Evolutionary conservation across 2,329 filamentous ascomycete genomes (phyloP).

Genomic region (Chalaropsis ovoidea): DNA sequence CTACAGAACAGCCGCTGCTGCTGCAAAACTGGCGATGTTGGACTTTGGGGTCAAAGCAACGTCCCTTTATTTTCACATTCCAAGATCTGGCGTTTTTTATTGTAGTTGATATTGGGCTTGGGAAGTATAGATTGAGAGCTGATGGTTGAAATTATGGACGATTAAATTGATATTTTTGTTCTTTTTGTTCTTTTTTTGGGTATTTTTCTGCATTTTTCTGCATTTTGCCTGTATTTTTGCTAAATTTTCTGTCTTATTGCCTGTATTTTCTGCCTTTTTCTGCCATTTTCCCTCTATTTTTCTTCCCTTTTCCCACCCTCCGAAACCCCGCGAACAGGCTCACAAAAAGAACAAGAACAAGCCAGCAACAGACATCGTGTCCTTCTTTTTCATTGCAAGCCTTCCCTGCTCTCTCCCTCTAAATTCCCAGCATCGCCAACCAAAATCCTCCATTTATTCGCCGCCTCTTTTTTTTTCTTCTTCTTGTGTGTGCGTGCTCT

Average conservation of each 20-base stretch:
- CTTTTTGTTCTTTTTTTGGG: background rate
- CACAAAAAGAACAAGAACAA: background rate
- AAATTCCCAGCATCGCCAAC: constrained; percentile 1
- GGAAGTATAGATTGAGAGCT: background rate
- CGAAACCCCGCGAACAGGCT: constrained; percentile 22
- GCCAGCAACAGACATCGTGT: constrained; percentile 24
- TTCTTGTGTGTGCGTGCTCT: background rate
- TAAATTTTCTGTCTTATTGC: background rate
- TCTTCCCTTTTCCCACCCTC: background rate
- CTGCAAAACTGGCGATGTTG: background rate
- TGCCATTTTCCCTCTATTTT: background rate
- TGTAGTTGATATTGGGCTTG: background rate
- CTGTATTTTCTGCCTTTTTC: too few relatives aligned
- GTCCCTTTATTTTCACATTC: constrained; percentile 1
- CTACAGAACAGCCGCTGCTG: background rate
- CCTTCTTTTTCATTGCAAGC: constrained; percentile 19
- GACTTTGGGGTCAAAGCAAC: constrained; percentile 1
- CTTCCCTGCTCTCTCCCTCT: constrained; percentile 8
- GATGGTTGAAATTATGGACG: background rate
- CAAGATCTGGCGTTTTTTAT: background rate
- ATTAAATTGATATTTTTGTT: background rate
- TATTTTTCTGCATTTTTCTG: background rate
- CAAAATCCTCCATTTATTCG: constrained; percentile 6
- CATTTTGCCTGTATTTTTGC: background rate
- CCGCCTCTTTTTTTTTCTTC: constrained; percentile 12